phyloP scores from a whole-genome alignment of 148 eudicot genomes.

The Arbutus unedo region DNA sequence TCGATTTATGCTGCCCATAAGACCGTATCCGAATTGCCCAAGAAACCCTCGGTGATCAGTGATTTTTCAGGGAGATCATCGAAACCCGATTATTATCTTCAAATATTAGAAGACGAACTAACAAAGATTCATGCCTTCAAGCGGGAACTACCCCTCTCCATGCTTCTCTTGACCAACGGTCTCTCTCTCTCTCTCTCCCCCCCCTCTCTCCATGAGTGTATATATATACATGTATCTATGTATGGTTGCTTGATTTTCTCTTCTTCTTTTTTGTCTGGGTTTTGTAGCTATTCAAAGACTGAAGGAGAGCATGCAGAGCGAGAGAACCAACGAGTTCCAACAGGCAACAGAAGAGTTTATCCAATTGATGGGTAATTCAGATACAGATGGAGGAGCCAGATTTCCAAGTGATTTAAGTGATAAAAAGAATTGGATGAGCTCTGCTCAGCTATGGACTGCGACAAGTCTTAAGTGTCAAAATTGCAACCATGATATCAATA shows the following conservation, averaged over 20 bases:
- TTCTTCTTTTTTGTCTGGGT: background rate
- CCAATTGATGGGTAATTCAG: slow-evolving; percentile 14
- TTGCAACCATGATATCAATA: background rate
- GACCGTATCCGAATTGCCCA: slow-evolving; percentile 23
- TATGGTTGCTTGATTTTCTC: background rate
- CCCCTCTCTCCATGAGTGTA: background rate
- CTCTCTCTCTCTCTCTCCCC: background rate
- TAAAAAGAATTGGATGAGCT: slow-evolving; percentile 51
- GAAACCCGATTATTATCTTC: slow-evolving; percentile 33
- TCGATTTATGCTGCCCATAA: slow-evolving; percentile 18
- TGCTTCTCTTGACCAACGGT: slow-evolving; percentile 58
- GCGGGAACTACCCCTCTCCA: slow-evolving; percentile 64
- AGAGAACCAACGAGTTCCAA: background rate
- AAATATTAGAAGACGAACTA: slow-evolving; percentile 41
- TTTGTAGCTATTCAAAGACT: slow-evolving; percentile 36
- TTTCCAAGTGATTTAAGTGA: slow-evolving; percentile 26
- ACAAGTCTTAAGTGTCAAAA: background rate
- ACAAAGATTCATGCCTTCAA: slow-evolving; percentile 53
- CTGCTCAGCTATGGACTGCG: slow-evolving; percentile 47
- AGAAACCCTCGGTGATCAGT: slow-evolving; percentile 22
- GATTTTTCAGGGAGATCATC: slow-evolving; percentile 23
- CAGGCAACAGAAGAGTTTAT: background rate
- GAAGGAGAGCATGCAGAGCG: slow-evolving; percentile 25
- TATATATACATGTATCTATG: background rate
- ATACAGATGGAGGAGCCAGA: slow-evolving; percentile 21